Evolutionary conservation across 73 alveolate species (phyloP).

Genomic region (Uronychia binucleata): DNA sequence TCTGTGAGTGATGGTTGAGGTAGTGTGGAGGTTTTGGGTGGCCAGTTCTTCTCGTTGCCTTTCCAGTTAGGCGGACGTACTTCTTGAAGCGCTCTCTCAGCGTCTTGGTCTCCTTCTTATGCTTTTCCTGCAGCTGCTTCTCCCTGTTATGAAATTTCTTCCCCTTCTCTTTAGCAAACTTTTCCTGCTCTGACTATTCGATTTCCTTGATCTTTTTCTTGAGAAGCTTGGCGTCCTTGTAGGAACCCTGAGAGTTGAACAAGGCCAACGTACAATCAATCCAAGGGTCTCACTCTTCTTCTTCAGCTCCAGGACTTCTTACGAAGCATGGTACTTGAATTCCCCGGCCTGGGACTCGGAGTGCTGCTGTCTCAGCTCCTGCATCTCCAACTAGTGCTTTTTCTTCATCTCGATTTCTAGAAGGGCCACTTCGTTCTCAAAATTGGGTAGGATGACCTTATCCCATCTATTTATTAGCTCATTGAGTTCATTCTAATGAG

Average conservation of each 20-base stretch:
- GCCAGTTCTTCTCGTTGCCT: neutral
- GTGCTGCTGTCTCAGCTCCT: conserved; percentile 12
- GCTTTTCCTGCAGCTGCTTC: neutral
- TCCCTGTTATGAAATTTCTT: conserved; percentile 22
- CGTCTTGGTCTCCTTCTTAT: neutral
- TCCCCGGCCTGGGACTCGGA: conserved; percentile 5
- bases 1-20: too few relatives aligned
- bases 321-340: conserved; percentile 10
- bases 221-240: conserved; percentile 42
- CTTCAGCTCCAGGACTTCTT: conserved; percentile 40
- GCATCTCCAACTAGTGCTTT: conserved; percentile 46
- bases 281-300: conserved; percentile 48
- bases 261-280: neutral
- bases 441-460: conserved; percentile 57
- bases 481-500: conserved; percentile 49
- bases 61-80: neutral
- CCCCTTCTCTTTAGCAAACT: neutral
- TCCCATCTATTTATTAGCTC: conserved; percentile 54
- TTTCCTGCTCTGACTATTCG: conserved; percentile 15
- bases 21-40: neutral
- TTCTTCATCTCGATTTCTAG: conserved; percentile 58
- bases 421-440: conserved; percentile 62
- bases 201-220: conserved; percentile 33
- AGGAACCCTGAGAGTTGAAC: conserved; percentile 17
- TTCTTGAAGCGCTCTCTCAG: neutral